Conservation (phyloP, 306 rosid species). For the Castanea sativa region DNA sequence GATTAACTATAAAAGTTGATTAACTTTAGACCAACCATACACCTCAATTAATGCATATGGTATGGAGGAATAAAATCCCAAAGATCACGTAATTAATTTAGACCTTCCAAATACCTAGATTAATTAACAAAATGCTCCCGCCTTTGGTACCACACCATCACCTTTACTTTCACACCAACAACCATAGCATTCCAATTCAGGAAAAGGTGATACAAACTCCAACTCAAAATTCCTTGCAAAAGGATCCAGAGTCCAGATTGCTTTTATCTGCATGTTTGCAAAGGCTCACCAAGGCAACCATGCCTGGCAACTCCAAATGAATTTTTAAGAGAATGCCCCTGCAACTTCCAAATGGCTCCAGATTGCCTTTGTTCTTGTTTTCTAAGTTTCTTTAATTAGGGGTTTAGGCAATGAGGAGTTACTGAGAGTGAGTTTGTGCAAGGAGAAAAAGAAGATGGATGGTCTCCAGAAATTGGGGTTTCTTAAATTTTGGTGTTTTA, state of each 20-base stretch:
- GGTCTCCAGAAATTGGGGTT: too few relatives aligned
- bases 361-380: too few relatives aligned
- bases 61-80: conserved; percentile 17
- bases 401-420: too few relatives aligned
- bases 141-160: conserved; percentile 89
- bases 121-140: conserved; percentile 52
- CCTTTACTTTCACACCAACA: conserved; percentile 91
- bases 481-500: too few relatives aligned
- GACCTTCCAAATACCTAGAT: not conserved
- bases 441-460: too few relatives aligned
- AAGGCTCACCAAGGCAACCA: conserved; percentile 98
- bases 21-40: not conserved
- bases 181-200: conserved; percentile 99
- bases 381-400: too few relatives aligned
- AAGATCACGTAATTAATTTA: not conserved
- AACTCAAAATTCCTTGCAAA: conserved; percentile 87
- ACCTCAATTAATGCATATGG: not conserved
- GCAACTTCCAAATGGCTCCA: conserved; percentile 23
- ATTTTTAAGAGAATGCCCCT: conserved; percentile 81
- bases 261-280: conserved; percentile 92
- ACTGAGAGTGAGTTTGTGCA: too few relatives aligned
- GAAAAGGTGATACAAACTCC: conserved; percentile 83
- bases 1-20: too few relatives aligned
- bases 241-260: conserved; percentile 68
- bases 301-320: conserved; percentile 96